Percentiles rank a stretch among this genome's conserved stretches.
Conservation (phyloP, 257 asterid genomes). For the Solanum piurae region DNA sequence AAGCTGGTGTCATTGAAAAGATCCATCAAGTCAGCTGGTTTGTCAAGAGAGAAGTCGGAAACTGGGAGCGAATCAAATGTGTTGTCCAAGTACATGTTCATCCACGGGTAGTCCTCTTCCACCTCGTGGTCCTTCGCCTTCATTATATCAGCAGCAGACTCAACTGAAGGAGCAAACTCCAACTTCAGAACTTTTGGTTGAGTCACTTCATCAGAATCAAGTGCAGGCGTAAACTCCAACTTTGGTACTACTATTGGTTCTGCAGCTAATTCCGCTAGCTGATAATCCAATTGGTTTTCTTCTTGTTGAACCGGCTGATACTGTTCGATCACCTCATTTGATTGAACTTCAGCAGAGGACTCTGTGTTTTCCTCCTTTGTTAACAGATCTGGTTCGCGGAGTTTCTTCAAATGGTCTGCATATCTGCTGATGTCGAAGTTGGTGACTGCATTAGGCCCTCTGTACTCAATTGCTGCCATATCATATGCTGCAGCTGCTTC, state of each 20-base stretch:
- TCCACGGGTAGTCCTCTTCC: conserved; percentile 61
- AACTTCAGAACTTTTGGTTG: conserved; percentile 12
- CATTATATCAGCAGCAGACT: neutral
- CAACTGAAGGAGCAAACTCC: conserved; percentile 1
- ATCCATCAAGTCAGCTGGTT: conserved; percentile 32
- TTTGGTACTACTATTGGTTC: neutral
- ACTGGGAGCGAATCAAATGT: conserved; percentile 29
- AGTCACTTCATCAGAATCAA: neutral
- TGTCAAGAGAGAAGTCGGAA: conserved; percentile 38
- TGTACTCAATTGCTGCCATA: conserved; percentile 67
- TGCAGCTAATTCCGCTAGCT: neutral
- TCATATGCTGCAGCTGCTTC: conserved; percentile 92
- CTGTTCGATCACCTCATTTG: conserved; percentile 4
- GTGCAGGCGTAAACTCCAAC: neutral
- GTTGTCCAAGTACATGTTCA: conserved; percentile 35
- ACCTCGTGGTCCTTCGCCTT: conserved; percentile 24
- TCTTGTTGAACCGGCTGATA: conserved; percentile 1
- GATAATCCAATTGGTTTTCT: neutral
- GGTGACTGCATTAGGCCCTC: conserved; percentile 77
- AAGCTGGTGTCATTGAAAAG: conserved; percentile 38
- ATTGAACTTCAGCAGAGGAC: conserved; percentile 2
- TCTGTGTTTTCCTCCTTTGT: conserved; percentile 1
- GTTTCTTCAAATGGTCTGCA: conserved; percentile 31
- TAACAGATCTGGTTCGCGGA: neutral
- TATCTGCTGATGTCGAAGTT: conserved; percentile 74